Base-by-base conservation (phyloP, 345 rosid species). In the Aegle marmelos region DNA sequence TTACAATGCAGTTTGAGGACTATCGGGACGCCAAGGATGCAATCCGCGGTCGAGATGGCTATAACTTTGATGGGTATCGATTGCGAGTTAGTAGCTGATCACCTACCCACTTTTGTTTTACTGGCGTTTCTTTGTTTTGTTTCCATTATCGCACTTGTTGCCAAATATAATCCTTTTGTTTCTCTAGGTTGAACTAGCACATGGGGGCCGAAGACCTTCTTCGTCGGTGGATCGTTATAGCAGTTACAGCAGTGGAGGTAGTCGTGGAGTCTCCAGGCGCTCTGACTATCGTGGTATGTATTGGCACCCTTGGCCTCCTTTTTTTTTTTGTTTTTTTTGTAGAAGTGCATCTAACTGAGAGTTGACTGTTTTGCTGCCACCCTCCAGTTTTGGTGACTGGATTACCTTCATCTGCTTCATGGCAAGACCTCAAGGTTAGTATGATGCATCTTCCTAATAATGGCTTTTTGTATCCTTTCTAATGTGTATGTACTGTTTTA, bases 361-460 rank as follows among this genome's bases (percentile, higher is more conserved):
- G 78, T 58, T 79, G 69, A 62, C 67, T 21, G 34, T 22, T 37
- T 70, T 3, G 73, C 9, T 57, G 65, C 50, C 5, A 24, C 77
- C 4, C 16, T 87, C 76, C 90, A 96, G 99, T 96, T 74, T 74
- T 91, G 85, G 89, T 96, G 67, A 89, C 95, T 37, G 99, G 99
- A 48, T 82, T 96, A 69, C 99, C 99, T 5, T 82, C 94, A 5
- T 94, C 99, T 83, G 99, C 99, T 65, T 96, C 99, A 33, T 96
- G 99, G 99, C 98, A 96, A 82, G 99, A 96, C 83, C 92, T 94
- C n/a, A 96, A 96, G 94, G 99, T 96, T 68, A 82, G 83, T 9
- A n/a, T 24, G 28, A 50, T 33, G 41, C 9, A 37, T 34, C 27
- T 54, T 66, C 4, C 21, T 16, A 37, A 2, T 24, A 34, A 28